Base-by-base conservation (phyloP, 345 rosid genomes). In the Salix dunnii region DNA sequence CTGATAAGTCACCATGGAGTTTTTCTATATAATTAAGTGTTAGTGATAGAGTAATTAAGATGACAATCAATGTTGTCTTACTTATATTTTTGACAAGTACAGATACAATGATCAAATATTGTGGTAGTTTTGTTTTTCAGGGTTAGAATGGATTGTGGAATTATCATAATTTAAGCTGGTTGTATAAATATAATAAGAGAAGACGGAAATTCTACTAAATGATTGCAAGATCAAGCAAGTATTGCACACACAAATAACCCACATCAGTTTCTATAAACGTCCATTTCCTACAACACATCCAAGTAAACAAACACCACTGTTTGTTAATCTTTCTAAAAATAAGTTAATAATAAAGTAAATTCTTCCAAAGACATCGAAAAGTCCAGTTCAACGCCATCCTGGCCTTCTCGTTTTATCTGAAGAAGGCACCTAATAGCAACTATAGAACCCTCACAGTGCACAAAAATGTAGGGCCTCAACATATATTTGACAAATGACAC, bases 1-100 rank as follows among this genome's bases (percentile, higher is more conserved):
- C 60, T 68, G 92, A 86, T 79, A 80, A 86, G 81, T 75, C 89
- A 30, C 69, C 91, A 6, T 94, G 97, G 98, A 91, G 85, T 66
- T 87, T 78, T 72, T 87, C 83, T 2, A 68, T 79, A 7, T 76
- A 38, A 64, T n/a, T 49, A 2, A 7, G 0, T 0, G 31, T 40
- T 42, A 3, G 46, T 9, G 23, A 14, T 11, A 5, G 5, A 31
- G 12, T 23, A 31, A 5, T 2, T 10, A 31, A 8, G 49, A 66
- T 27, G 10, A 51, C 12, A 55, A 78, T 53, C 23, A 20, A 53
- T 20, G 25, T 0, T 20, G 23, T 7, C 60, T 53, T 21, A 21
- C 7, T 20, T 33, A 5, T 33, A 33, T 33, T 53, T 53, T 21
- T 53, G 8, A 53, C 60, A 0, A 20, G 60, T 20, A 7, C 60